Conservation (phyloP, 2,329 filamentous ascomycete genomes). For the Aspergillus versicolor region DNA sequence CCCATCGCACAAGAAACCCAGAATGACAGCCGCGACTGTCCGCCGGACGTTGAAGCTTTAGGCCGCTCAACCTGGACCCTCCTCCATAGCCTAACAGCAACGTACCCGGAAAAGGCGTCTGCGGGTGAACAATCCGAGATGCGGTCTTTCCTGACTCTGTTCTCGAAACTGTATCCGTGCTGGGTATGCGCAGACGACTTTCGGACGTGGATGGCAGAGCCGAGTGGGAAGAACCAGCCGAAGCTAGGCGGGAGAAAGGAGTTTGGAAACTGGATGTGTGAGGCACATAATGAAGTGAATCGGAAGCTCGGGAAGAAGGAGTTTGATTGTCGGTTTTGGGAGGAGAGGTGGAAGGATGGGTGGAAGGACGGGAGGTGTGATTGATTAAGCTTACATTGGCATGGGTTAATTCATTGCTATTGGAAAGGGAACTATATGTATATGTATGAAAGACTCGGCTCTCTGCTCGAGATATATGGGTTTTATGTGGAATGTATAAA, state of each 20-base stretch:
- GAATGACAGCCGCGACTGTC: slow-evolving; percentile 63
- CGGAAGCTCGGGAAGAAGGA: slow-evolving; percentile 81
- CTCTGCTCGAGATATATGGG: slow-evolving; percentile 1
- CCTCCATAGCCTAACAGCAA: slow-evolving; percentile 85
- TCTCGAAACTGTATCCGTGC: slow-evolving; percentile 88
- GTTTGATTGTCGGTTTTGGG: slow-evolving; percentile 89
- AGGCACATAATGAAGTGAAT: slow-evolving; percentile 53
- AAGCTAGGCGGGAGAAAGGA: slow-evolving; percentile 51
- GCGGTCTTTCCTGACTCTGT: slow-evolving; percentile 72
- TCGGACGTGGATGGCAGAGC: slow-evolving; percentile 70
- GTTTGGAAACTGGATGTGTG: slow-evolving; percentile 52
- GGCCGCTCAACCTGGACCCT: slow-evolving; percentile 91
- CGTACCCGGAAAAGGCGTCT: slow-evolving; percentile 73
- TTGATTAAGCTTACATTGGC: slow-evolving; percentile 30
- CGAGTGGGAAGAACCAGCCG: slow-evolving; percentile 60
- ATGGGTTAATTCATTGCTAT: neutral
- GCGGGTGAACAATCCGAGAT: slow-evolving; percentile 72
- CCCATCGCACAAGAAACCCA: slow-evolving; percentile 5
- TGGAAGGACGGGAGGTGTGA: slow-evolving; percentile 70
- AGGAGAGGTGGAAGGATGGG: slow-evolving; percentile 91
- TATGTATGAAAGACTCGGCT: neutral
- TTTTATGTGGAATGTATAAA: slow-evolving; percentile 5
- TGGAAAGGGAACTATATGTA: neutral
- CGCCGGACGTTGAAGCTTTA: slow-evolving; percentile 82
- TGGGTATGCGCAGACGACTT: slow-evolving; percentile 96